phyloP scores from a whole-genome alignment of 2,329 filamentous ascomycete species.

The Colletotrichum horii region DNA sequence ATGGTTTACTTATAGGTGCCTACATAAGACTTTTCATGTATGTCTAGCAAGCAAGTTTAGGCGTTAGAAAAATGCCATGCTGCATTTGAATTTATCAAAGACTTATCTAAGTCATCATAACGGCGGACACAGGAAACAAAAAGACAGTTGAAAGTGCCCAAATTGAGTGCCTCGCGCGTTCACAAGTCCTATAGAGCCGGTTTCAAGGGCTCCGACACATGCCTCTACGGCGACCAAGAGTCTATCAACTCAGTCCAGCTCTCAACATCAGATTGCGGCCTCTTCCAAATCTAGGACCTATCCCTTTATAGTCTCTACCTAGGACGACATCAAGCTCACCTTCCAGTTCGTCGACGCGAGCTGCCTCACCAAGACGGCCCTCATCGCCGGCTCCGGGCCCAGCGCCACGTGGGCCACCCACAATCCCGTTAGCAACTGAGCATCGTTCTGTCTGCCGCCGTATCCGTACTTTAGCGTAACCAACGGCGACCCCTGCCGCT shows the following conservation, averaged over 20 bases:
- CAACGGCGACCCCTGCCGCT: not conserved
- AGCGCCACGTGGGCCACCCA: not conserved
- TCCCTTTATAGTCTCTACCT: not conserved
- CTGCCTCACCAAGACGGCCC: not conserved
- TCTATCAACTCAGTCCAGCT: not conserved
- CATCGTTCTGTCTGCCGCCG: not conserved
- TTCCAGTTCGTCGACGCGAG: not conserved
- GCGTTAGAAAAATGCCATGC: too few relatives aligned
- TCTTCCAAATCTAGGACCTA: accelerated
- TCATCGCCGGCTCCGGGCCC: not conserved
- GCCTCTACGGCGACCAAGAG: not conserved
- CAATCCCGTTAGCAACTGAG: not conserved
- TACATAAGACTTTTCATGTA: too few relatives aligned
- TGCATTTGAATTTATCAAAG: too few relatives aligned
- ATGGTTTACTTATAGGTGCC: too few relatives aligned
- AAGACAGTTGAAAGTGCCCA: too few relatives aligned
- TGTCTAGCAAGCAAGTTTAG: too few relatives aligned
- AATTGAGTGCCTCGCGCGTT: too few relatives aligned
- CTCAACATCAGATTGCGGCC: accelerated
- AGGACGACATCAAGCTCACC: not conserved
- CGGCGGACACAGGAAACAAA: too few relatives aligned
- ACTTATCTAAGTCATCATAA: too few relatives aligned
- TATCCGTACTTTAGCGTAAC: not conserved
- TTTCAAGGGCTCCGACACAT: not conserved
- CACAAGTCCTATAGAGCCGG: too few relatives aligned